Evolutionary conservation across 2,329 filamentous ascomycete species (phyloP), one percentile per base, ranked within the genome.

Genomic region (Fonsecaea monophora): DNA sequence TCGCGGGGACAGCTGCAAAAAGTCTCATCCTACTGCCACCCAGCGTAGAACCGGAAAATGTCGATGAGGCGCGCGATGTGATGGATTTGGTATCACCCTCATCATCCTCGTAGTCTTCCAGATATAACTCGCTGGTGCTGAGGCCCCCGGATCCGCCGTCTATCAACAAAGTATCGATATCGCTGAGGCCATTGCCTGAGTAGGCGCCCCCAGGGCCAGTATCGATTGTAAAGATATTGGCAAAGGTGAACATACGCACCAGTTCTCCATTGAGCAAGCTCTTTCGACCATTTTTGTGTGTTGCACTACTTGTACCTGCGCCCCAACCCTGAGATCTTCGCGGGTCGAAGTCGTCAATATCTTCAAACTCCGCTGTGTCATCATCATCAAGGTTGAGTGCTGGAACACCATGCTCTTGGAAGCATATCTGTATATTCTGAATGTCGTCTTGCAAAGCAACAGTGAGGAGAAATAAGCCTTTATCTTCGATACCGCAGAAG

Each of bases 341-440:
- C 30, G 60, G 60, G 53, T 62, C 60, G 32, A 56, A 62, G 32
- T 62, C 60, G 25, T 55, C 60, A 18, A 42, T n/a, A n/a, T 55
- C 60, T 30, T 53, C 34, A 32, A 62, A 25, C 2, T 62, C 48
- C 30, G 32, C 18, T 8, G 50, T 12, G 12, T 62, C 60, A 25
- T 62, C 60, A 35, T 62, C 45, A 12, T 61, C 60, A 6, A 62
- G 50, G 25, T 55, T 62, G 4, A 62, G 60, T 3, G 34, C n/a
- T 3, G 60, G 35, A 30, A 62, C 40, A 9, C 60, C 60, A 25
- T 62, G 60, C 35, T 53, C 32, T 18, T 55, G 60, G 38, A 62
- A 62, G 37, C 60, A 62, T 55, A 35, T 53, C 7, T 62, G 60
- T 25, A 45, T 55, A 7, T 40, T 62, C 35, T 21, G 35, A n/a